Percentiles rank a stretch among this genome's conserved stretches.
These are phyloP conservation scores for Daucus carota DNA, from an alignment of 129 eudicot genomes.

Conservation along the genomic window DNA sequence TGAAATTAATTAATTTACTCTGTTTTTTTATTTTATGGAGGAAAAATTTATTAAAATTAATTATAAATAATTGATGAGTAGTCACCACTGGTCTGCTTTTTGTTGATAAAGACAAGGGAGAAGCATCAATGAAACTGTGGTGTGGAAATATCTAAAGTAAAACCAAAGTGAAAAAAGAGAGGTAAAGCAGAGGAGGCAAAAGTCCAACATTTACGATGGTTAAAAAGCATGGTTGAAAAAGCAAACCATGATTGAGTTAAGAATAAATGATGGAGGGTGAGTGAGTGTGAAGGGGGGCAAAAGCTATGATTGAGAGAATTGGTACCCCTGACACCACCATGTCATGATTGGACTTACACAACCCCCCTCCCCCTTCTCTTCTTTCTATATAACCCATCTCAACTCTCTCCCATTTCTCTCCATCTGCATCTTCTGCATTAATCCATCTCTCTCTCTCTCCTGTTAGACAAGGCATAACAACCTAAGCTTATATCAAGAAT, in stretches of 20 bases:
- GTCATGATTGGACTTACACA: slow-evolving; percentile 23
- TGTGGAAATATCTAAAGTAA: not conserved
- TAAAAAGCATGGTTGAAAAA: slow-evolving; percentile 8
- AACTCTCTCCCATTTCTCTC: not conserved
- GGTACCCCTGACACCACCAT: slow-evolving; percentile 26
- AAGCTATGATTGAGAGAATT: slow-evolving; percentile 30
- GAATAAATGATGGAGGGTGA: slow-evolving; percentile 3
- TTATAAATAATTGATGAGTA: no score
- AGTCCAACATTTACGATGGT: slow-evolving; percentile 14
- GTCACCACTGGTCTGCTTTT: no score
- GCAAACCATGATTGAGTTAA: slow-evolving; percentile 8
- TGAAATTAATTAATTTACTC: no score
- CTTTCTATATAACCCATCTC: slow-evolving; percentile 7
- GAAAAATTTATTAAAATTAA: no score
- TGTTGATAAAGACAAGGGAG: not conserved
- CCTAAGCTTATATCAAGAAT: not conserved
- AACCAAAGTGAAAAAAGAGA: not conserved
- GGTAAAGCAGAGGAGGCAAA: not conserved
- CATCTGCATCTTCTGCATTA: slow-evolving; percentile 5
- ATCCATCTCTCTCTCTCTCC: not conserved
- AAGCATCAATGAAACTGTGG: not conserved
- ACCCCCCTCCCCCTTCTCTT: not conserved
- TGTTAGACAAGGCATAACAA: no score
- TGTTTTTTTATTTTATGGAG: no score
- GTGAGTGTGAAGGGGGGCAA: slow-evolving; percentile 18